phyloP scores from a whole-genome alignment of 169 alveolate species.

The Plasmodium blacklocki region DNA sequence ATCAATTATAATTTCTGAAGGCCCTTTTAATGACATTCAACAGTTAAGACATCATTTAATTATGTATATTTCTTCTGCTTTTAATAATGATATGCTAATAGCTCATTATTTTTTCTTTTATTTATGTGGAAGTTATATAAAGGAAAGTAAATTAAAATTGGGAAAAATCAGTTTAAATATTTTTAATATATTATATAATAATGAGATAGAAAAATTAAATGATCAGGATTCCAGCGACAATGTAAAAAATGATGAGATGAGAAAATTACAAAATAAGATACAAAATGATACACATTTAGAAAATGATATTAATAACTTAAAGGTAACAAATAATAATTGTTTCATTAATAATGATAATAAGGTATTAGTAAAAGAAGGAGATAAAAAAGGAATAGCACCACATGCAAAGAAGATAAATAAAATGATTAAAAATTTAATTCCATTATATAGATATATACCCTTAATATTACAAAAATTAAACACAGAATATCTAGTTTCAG shows the following conservation, averaged over 20 bases:
- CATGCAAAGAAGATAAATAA: conserved; percentile 19
- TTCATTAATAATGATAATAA: background rate
- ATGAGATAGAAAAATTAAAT: background rate
- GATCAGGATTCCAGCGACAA: background rate
- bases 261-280: background rate
- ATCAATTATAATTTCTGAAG: conserved; percentile 32
- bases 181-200: conserved; percentile 28
- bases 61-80: conserved; percentile 32
- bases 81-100: conserved; percentile 41
- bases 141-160: conserved; percentile 51
- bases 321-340: background rate
- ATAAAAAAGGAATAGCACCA: background rate
- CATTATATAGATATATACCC: conserved; percentile 68
- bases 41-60: conserved; percentile 44
- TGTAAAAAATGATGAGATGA: background rate
- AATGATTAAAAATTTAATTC: conserved; percentile 61
- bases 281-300: background rate
- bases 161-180: conserved; percentile 49
- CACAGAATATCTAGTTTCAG: conserved; percentile 50
- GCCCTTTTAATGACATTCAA: conserved; percentile 44
- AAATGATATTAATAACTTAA: background rate
- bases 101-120: conserved; percentile 71
- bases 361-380: background rate
- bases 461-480: conserved; percentile 30
- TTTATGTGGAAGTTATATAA: conserved; percentile 65